phyloP scores from a whole-genome alignment of 805 yeast genomes.

The Hanseniaspora nectarophila region DNA sequence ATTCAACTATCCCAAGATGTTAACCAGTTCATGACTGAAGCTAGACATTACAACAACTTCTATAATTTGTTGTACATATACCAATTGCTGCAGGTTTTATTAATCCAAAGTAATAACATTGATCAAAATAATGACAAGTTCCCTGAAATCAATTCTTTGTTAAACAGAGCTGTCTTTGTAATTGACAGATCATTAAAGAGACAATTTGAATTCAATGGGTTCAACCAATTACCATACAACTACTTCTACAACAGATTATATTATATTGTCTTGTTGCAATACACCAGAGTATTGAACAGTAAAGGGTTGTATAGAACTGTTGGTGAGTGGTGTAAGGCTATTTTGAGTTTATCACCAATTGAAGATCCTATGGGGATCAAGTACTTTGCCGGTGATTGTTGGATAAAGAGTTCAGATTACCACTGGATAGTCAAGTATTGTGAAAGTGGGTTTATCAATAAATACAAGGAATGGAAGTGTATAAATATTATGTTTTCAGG shows the following conservation, averaged over 20 bases:
- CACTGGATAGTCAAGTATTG: constrained; percentile 48
- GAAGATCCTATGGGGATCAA: constrained; percentile 80
- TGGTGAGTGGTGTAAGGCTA: constrained; percentile 55
- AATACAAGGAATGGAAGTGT: constrained; percentile 57
- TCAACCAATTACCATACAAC: constrained; percentile 62
- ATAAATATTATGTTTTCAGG: constrained; percentile 40
- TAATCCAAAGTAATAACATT: constrained; percentile 8
- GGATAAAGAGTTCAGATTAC: constrained; percentile 53
- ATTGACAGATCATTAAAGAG: constrained; percentile 63
- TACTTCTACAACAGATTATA: constrained; percentile 65
- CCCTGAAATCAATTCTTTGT: constrained; percentile 56
- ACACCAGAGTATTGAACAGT: constrained; percentile 57
- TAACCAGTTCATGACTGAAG: constrained; percentile 42
- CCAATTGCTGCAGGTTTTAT: constrained; percentile 5
- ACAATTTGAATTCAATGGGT: constrained; percentile 43
- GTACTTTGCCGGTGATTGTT: constrained; percentile 69
- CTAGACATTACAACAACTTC: constrained; percentile 7
- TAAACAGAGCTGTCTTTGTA: constrained; percentile 67
- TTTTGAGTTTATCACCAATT: constrained; percentile 57
- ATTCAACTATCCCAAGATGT: constrained; percentile 69
- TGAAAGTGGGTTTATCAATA: constrained; percentile 42
- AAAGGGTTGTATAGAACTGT: constrained; percentile 72
- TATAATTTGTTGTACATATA: constrained; percentile 10
- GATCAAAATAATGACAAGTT: constrained; percentile 18
- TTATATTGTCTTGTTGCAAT: constrained; percentile 60